These are phyloP conservation scores for Dryadomyces quercus-mongolicae DNA, from an alignment of 2,329 filamentous ascomycete genomes.

Conservation along the genomic window DNA sequence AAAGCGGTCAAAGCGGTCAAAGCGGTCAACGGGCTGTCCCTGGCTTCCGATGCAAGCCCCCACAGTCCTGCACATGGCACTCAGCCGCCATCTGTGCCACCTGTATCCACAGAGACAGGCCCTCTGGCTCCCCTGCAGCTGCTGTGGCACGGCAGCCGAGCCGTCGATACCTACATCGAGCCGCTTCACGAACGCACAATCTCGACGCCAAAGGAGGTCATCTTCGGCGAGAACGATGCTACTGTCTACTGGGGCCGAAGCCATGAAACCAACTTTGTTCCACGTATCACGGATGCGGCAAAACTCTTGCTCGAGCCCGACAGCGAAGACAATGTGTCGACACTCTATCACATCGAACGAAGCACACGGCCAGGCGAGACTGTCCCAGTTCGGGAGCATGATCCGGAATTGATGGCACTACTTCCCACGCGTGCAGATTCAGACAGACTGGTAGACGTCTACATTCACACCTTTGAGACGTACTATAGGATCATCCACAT, in stretches of 20 bases:
- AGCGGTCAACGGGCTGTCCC: too few species aligned
- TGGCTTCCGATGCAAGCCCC: too few species aligned
- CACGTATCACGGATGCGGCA: not conserved
- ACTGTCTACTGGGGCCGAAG: slow-evolving; percentile 3
- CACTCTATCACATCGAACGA: not conserved
- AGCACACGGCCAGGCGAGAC: slow-evolving; percentile 1
- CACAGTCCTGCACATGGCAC: too few species aligned
- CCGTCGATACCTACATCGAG: not conserved
- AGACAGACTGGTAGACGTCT: not conserved
- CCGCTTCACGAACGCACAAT: not conserved
- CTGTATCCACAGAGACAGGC: not conserved
- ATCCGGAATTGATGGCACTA: not conserved
- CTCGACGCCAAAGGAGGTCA: not conserved
- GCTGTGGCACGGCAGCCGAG: not conserved
- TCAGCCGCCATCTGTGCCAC: too few species aligned
- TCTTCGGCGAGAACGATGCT: slow-evolving; percentile 3
- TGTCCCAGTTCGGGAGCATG: not conserved
- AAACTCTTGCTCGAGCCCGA: not conserved
- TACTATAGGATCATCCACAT: slow-evolving; percentile 1
- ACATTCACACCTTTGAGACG: not conserved
- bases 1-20: too few species aligned
- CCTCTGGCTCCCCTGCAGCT: not conserved
- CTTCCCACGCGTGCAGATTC: not conserved
- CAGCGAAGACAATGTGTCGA: not conserved
- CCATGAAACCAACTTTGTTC: slow-evolving; percentile 3